Conservation (phyloP, 805 yeast genomes). For the Zygotorulaspora chibaensis region DNA sequence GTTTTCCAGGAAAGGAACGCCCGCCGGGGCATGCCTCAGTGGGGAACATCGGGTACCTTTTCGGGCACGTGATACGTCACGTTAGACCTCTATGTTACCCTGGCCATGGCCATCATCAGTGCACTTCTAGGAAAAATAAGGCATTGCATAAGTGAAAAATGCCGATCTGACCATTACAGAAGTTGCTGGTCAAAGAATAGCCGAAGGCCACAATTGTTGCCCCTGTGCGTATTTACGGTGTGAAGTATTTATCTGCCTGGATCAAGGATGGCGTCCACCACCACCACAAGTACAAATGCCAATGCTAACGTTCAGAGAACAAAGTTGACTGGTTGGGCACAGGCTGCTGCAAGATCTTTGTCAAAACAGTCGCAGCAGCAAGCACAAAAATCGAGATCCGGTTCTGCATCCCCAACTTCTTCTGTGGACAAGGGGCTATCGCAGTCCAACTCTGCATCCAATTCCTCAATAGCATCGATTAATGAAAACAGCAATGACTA, state of each 20-base stretch:
- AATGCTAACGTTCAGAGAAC: slow-evolving; percentile 9
- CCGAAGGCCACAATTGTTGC: too few relatives aligned
- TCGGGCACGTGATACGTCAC: too few relatives aligned
- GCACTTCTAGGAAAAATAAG: too few relatives aligned
- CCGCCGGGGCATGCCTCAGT: not conserved
- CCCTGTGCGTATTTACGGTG: too few relatives aligned
- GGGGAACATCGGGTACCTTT: not conserved
- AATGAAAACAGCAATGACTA: not conserved
- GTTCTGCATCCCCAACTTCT: slow-evolving; percentile 4
- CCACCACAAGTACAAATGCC: not conserved
- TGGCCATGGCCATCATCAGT: too few relatives aligned
- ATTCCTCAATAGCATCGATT: slow-evolving; percentile 1
- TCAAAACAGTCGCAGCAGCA: slow-evolving; percentile 16
- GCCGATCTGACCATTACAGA: too few relatives aligned
- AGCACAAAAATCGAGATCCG: slow-evolving; percentile 2
- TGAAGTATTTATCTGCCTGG: too few relatives aligned
- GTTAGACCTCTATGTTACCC: too few relatives aligned
- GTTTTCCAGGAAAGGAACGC: too few relatives aligned
- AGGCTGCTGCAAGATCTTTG: slow-evolving; percentile 30
- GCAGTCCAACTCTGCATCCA: not conserved
- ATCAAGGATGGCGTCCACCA: not conserved
- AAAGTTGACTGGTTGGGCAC: slow-evolving; percentile 33
- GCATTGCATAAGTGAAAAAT: too few relatives aligned
- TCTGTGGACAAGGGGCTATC: not conserved
- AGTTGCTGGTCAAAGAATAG: too few relatives aligned